Evolutionary conservation across 805 yeast genomes (phyloP).

Genomic region (Kodamaea kaohsiungensis): DNA sequence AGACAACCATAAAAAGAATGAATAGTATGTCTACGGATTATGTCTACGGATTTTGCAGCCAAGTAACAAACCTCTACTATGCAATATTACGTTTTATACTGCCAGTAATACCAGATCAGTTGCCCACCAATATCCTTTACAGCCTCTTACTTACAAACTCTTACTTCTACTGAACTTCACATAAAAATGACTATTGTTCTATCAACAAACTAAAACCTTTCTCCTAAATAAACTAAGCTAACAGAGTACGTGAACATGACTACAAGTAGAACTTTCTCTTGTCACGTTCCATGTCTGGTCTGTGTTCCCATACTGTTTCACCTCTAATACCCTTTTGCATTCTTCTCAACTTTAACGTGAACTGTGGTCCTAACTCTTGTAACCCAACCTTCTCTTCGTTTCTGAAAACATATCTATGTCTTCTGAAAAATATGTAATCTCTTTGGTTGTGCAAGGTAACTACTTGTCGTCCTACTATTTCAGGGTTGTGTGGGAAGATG

Average conservation of each 20-base stretch:
- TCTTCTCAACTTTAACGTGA: constrained; percentile 84
- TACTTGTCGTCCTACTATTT: constrained; percentile 93
- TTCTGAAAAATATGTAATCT: constrained; percentile 91
- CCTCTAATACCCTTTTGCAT: constrained; percentile 89
- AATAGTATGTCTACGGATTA: too few relatives aligned
- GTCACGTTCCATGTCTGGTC: constrained; percentile 94
- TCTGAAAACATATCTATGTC: constrained; percentile 88
- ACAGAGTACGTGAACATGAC: background rate
- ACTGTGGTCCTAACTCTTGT: constrained; percentile 96
- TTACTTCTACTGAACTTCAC: too few relatives aligned
- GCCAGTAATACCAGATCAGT: too few relatives aligned
- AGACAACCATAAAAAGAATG: too few relatives aligned
- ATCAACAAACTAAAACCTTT: background rate
- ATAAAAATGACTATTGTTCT: too few relatives aligned
- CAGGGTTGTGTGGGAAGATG: constrained; percentile 89
- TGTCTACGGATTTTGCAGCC: too few relatives aligned
- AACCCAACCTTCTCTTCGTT: constrained; percentile 92
- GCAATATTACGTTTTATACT: too few relatives aligned
- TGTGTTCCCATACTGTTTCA: constrained; percentile 95
- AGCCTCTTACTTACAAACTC: too few relatives aligned
- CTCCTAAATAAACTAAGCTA: background rate
- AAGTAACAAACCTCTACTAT: too few relatives aligned
- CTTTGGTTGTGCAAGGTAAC: constrained; percentile 95
- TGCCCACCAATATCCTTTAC: too few relatives aligned
- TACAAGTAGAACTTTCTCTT: constrained; percentile 87